Evolutionary conservation across 2,329 filamentous ascomycete species (phyloP), one percentile per base, ranked within the genome.

Genomic region (Thermomyces lanuginosus): DNA sequence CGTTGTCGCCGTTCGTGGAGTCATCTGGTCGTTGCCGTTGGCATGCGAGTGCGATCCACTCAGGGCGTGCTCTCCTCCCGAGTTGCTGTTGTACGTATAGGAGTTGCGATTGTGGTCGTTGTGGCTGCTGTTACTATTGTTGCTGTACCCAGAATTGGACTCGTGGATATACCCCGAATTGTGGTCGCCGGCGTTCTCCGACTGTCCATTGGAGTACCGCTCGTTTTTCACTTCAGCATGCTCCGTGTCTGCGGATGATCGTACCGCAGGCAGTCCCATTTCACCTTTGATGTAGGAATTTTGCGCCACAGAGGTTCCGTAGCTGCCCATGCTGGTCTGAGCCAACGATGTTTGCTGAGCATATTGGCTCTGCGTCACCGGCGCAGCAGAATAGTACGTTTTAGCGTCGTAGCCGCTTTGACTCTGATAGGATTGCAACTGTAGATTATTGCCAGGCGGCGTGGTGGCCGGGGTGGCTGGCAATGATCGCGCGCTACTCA

Each of bases 391-490:
- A 50, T 92, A 92, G 55, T 89, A 73, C 24, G 74, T 70, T 34
- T 86, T 72, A 6, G 78, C 72, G 45, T 92, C 81, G 44, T 92
- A 92, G 63, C 59, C 52, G 73, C 79, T 31, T 61, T 72, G 40
- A 58, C 67, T 36, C 27, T 73, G 76, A 49, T 92, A 92, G 3
- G 72, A 60, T 41, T 77, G 77, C 66, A 92, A 82, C 41, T 82
- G 77, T 35, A 91, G 64, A 15, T 68, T 64, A 34, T 66, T 69
- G 13, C 80, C 82, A 0, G 86, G 86, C 8, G 86, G 84, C 0
- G 86, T 92, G 4, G 81, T 86, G 14, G 82, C 82, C 34, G 82
- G 82, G n/a, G 81, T 91, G 6, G 77, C 81, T 29, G 82, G 83
- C 64, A 92, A 81, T 36, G 81, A 91, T 42, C 81, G 76, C 33